Evolutionary conservation across 1,284 basidiomycete genomes (phyloP), one percentile per base, ranked within the genome.

Genomic region (Baeospora myosura): DNA sequence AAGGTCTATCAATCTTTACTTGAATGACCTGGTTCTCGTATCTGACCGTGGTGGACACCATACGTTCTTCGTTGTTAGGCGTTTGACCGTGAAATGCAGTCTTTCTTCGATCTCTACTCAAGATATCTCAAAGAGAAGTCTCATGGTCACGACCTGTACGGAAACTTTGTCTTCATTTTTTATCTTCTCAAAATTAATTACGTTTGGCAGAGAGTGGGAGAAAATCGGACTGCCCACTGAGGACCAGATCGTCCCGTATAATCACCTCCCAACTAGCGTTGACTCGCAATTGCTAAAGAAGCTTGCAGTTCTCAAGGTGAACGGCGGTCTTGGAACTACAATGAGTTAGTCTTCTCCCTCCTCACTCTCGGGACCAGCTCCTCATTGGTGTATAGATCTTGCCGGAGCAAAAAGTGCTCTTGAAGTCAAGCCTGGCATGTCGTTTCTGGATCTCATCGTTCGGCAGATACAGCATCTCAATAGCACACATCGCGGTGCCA

Each of bases 21-120:
- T 20, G 20, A 3, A 4, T 21, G 26, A 28, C 26, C n/a, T n/a
- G 26, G 26, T 28, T 28, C n/a, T n/a, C n/a, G 26, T 8, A 28
- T 28, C 26, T 28, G 26, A 8, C 26, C 8, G 8, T 8, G n/a
- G n/a, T n/a, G n/a, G 30, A 6, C 30, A 14, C 10, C 2, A 10
- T 38, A 28, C 18, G 17, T 31, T n/a, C 11, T 17, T 25, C 14
- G 10, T 38, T 42, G 35, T 40, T 62, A 94, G 90, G 85, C 86
- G n/a, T 98, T 98, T 67, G 92, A 97, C 62, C 85, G 82, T 36
- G 93, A 99, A 71, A 98, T 98, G 96, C 86, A 95, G 59, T 85
- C 88, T 47, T 99, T 98, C 76, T 97, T 97, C 79, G 84, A 86
- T 61, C 88, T 98, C 58, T 98, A 98, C 74, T 97, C 92, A 59